Percentiles rank a stretch among this genome's conserved stretches.
These are phyloP conservation scores for Filobasidium floriforme DNA, from an alignment of 768 basidiomycete species.

Conservation along the genomic window DNA sequence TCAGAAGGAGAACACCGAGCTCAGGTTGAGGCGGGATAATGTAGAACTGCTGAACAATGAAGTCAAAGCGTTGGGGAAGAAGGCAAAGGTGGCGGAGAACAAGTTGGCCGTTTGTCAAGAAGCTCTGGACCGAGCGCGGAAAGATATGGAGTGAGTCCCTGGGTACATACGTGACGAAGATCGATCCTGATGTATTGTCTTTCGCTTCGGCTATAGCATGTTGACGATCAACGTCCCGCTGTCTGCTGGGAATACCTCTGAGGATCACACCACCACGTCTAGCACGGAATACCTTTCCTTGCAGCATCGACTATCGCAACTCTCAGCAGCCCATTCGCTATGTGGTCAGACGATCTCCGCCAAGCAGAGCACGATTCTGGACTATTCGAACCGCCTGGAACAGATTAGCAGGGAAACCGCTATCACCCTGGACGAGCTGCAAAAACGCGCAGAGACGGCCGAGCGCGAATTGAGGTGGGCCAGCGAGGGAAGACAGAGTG, in stretches of 20 bases:
- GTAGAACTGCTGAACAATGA: slow-evolving; percentile 31
- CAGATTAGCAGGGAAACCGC: slow-evolving; percentile 26
- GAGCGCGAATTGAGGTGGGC: slow-evolving; percentile 42
- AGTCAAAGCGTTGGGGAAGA: slow-evolving; percentile 27
- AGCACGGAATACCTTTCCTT: slow-evolving; percentile 27
- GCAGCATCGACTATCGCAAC: slow-evolving; percentile 32
- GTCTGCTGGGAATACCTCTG: slow-evolving; percentile 7
- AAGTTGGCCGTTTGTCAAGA: slow-evolving; percentile 32
- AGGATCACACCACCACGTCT: slow-evolving; percentile 24
- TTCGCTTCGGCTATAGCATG: slow-evolving; percentile 26
- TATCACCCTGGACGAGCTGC: slow-evolving; percentile 25
- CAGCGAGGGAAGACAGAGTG: slow-evolving; percentile 31
- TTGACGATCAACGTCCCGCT: slow-evolving; percentile 35
- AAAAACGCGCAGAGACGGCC: slow-evolving; percentile 25
- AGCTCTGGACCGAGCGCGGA: slow-evolving; percentile 35
- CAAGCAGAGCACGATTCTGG: slow-evolving; percentile 28
- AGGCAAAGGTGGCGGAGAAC: slow-evolving; percentile 31
- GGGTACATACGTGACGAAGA: not conserved
- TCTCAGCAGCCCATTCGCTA: slow-evolving; percentile 31
- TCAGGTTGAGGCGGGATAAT: slow-evolving; percentile 36
- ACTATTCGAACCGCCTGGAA: slow-evolving; percentile 27
- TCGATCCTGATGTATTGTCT: not conserved
- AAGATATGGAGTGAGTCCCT: slow-evolving; percentile 41
- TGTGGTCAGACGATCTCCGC: slow-evolving; percentile 28
- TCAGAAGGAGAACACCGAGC: slow-evolving; percentile 32